Evolutionary conservation across 116 monocot genomes (phyloP).

Genomic region (Dioscorea cayenensis): DNA sequence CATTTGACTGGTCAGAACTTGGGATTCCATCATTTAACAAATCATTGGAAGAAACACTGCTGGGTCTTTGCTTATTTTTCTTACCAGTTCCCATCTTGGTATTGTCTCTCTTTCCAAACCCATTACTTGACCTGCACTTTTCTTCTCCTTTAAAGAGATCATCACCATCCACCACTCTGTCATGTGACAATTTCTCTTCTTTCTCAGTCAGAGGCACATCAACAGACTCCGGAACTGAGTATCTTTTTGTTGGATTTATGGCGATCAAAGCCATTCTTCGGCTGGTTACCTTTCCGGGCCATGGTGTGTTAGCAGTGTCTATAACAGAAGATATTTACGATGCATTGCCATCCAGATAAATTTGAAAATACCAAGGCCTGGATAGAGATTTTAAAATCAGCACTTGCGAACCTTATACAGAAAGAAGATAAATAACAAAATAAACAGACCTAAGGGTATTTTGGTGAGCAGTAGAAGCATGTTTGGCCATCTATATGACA

Average conservation of each 20-base stretch:
- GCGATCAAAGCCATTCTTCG: constrained; percentile 34
- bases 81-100: constrained; percentile 14
- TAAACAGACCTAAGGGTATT: not conserved
- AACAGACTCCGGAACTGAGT: constrained; percentile 10
- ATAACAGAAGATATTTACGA: not conserved
- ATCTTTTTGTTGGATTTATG: constrained; percentile 16
- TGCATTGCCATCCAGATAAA: not conserved
- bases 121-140: constrained; percentile 7
- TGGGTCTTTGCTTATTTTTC: constrained; percentile 24
- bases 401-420: not conserved
- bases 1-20: constrained; percentile 19
- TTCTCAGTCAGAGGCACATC: constrained; percentile 14
- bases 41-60: constrained; percentile 8
- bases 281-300: constrained; percentile 61
- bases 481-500: too few species aligned
- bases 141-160: constrained; percentile 8
- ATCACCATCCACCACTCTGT: not conserved
- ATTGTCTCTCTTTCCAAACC: constrained; percentile 2
- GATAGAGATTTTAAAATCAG: not conserved
- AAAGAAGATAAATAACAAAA: not conserved
- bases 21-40: constrained; percentile 18
- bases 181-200: constrained; percentile 11
- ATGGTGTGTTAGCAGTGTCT: constrained; percentile 13
- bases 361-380: not conserved
- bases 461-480: not conserved